Evolutionary conservation across 2,329 filamentous ascomycete species (phyloP).

Genomic region (Fusarium sp.): DNA sequence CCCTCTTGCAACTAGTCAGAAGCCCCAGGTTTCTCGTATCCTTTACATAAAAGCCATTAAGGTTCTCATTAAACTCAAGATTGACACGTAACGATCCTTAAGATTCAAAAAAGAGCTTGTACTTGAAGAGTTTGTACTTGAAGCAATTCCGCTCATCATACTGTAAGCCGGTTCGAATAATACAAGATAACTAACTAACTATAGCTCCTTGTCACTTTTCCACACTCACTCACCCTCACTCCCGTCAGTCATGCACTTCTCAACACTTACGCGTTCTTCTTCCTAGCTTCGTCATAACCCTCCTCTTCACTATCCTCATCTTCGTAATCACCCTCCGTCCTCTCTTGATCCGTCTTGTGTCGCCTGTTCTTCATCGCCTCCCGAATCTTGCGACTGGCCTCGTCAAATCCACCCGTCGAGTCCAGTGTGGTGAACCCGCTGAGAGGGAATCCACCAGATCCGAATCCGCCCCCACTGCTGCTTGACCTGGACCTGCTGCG

Average conservation of each 20-base stretch:
- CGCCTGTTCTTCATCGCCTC: conserved; percentile 81
- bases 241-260: not conserved
- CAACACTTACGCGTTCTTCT: conserved; percentile 55
- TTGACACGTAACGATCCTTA: not conserved
- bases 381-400: conserved; percentile 86
- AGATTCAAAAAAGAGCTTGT: not conserved
- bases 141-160: not conserved
- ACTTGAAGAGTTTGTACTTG: not conserved
- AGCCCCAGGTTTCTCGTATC: not conserved
- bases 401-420: conserved; percentile 79
- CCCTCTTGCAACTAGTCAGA: not conserved
- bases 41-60: not conserved
- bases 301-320: conserved; percentile 60
- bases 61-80: conserved; percentile 6
- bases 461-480: conserved; percentile 73
- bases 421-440: conserved; percentile 77
- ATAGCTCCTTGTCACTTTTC: conserved; percentile 7
- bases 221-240: not conserved
- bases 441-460: conserved; percentile 73
- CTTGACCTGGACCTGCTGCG: conserved; percentile 78
- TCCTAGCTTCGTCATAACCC: conserved; percentile 59
- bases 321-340: conserved; percentile 52
- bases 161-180: conserved; percentile 18
- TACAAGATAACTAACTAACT: conserved; percentile 30
- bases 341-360: conserved; percentile 63